Conservation (phyloP, 441 rosid species). For the Mallotus japonicus region DNA sequence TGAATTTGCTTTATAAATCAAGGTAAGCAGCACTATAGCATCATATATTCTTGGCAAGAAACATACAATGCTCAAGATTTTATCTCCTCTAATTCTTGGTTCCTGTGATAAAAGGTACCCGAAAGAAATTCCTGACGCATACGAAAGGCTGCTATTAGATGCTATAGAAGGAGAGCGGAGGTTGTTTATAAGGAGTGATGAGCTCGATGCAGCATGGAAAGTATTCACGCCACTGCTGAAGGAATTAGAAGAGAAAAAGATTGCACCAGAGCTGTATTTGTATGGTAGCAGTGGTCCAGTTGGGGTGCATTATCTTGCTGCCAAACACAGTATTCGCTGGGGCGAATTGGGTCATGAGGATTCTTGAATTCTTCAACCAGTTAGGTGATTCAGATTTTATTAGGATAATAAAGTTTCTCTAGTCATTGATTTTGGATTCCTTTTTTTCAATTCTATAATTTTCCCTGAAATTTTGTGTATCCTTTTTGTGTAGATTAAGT, state of each 20-base stretch:
- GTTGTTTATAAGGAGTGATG: constrained; percentile 83
- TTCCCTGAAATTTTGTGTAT: no score
- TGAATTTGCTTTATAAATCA: constrained; percentile 65
- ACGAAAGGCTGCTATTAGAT: constrained; percentile 82
- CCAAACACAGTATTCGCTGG: constrained; percentile 80
- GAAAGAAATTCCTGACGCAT: constrained; percentile 80
- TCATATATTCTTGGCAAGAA: not conserved
- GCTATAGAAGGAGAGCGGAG: constrained; percentile 84
- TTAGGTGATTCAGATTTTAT: no score
- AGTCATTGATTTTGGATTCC: not conserved
- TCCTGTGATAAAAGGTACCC: constrained; percentile 46
- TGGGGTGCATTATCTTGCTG: constrained; percentile 86
- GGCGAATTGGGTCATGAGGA: constrained; percentile 59
- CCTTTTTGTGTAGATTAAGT: no score
- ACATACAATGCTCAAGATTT: not conserved
- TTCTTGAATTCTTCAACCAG: not conserved
- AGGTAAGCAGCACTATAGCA: constrained; percentile 35
- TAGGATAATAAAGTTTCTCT: no score
- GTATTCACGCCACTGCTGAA: constrained; percentile 72
- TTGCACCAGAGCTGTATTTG: constrained; percentile 76
- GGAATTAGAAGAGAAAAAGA: constrained; percentile 67
- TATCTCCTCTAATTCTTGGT: not conserved
- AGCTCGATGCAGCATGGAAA: constrained; percentile 86
- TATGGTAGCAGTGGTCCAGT: constrained; percentile 89
- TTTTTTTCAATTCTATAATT: not conserved